Base-by-base conservation (phyloP, 768 basidiomycete species). In the Termitomyces sp. region DNA sequence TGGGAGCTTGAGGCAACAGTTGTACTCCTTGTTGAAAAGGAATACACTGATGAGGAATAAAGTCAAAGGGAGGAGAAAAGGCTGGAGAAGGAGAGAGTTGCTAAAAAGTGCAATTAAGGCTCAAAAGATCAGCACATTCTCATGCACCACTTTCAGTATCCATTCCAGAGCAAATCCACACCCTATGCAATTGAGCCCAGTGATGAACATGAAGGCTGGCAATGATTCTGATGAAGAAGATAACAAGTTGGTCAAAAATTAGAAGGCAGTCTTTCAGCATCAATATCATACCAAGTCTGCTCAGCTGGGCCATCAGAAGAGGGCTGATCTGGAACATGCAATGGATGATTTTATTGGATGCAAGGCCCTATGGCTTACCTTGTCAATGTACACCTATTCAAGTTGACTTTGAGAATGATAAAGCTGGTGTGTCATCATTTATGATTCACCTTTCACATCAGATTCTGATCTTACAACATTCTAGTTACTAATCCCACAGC, bases 271-370 rank as follows among this genome's bases (percentile, higher is more conserved):
- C 5, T 32, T 54, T 21, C 9, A 7, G 31, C 40, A 25, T 43
- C n/a, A 21, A 2, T 54, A 54, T 43, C n/a, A 23, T 21, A 14
- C 4, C 12, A 32, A 3, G 19, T 2, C 23, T 1, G 19, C 1
- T 44, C 49, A 37, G 19, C 31, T 9, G 5, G 17, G 27, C 32
- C 38, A 19, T 25, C 7, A 9, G 21, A 54, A 54, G 17, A 54
- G 27, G 19, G 43, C 17, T 16, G 42, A 54, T 32, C 53, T 54
- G 5, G 44, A 54, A n/a, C 35, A 3, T 9, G 44, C 23, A n/a
- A 23, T 54, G 53, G 43, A 46, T 12, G 34, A 54, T 25, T 54
- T 54, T 5, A 38, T 54, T n/a, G 7, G 46, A 54, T 38, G 44
- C 44, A 17, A 44, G 27, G 17, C 21, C 21, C 1, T 34, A 6